These are phyloP conservation scores for Aegilops longissima DNA, from an alignment of 176 grass and related monocot genomes.

Conservation along the genomic window DNA sequence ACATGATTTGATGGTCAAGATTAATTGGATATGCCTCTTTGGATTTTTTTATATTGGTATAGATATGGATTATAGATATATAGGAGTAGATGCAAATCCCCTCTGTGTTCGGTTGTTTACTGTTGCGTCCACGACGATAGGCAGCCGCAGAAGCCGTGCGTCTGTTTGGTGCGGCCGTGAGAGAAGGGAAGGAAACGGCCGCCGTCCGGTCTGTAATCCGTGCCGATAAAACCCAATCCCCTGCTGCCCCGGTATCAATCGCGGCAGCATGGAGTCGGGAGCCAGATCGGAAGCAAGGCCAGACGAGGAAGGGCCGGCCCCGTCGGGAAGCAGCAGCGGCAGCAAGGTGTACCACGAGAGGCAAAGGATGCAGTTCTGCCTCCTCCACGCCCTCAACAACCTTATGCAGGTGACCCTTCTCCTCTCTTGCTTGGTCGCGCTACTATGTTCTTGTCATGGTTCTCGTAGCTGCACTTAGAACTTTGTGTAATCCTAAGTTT, in stretches of 20 bases:
- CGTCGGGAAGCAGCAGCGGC: not conserved
- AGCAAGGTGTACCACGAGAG: slow-evolving; percentile 70
- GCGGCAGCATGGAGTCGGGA: slow-evolving; percentile 27
- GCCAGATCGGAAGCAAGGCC: slow-evolving; percentile 24
- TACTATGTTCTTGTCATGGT: not conserved
- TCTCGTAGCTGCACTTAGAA: not conserved
- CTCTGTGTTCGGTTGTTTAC: not conserved
- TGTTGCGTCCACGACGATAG: not conserved
- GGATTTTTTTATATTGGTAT: too few relatives aligned
- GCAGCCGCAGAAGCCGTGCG: not conserved
- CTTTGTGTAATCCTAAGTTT: not conserved
- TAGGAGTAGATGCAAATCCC: too few relatives aligned
- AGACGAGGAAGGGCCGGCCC: not conserved
- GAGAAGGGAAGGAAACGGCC: not conserved
- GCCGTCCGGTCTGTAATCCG: not conserved
- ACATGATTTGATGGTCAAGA: too few relatives aligned
- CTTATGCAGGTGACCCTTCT: slow-evolving; percentile 64
- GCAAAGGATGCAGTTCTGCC: slow-evolving; percentile 82
- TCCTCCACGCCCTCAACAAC: slow-evolving; percentile 95
- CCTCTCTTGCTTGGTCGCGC: not conserved
- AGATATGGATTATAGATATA: too few relatives aligned
- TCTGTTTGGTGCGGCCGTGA: not conserved
- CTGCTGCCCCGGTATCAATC: not conserved
- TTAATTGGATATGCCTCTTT: too few relatives aligned
- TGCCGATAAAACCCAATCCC: not conserved